Base-by-base conservation (phyloP, 106 monocot species). In the Gastrodia elata region DNA sequence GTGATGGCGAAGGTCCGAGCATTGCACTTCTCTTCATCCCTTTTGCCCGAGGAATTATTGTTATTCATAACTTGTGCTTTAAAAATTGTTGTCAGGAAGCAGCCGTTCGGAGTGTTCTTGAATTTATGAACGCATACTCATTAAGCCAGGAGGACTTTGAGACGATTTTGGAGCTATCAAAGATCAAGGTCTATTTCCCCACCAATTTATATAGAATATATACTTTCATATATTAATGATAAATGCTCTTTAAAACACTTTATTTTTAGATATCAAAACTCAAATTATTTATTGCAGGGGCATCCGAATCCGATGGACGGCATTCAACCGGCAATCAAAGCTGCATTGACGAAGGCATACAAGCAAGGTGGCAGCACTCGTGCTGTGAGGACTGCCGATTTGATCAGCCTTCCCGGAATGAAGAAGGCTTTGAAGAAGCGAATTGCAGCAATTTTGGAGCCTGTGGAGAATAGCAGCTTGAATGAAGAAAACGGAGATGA, bases 71-170 rank as follows among this genome's bases (percentile, higher is more conserved):
- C 67, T 0, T 16, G 5, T 18, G 6, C 36, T 20, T 9, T 37
- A 36, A 10, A 39, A 40, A 4, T 69, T 69, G 38, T 20, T 18
- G 26, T 64, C 84, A 96, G 93, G 98, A 98, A 73, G 88, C 30
- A 77, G 98, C 93, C 74, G 93, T 93, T 77, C 86, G 87, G 40
- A 87, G 74, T 52, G 98, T 98, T 39, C 83, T 98, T 48, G 87
- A 91, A 65, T 89, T 98, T 59, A 98, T 98, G 98, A 89, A 93
- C 64, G 55, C 78, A 58, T 98, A 98, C 78, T 98, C 93, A 65
- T 76, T 98, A 74, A 98, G 80, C 71, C 93, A 90, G 70, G 97
- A 98, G 74, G 88, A 98, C 75, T 91, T 87, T 64, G 93, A 98
- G 44, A 88, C 91, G 16, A 78, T 98, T 73, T 41, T 93, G 15